Evolutionary conservation across 2,329 filamentous ascomycete species (phyloP).

Genomic region (Diaporthe sp.): DNA sequence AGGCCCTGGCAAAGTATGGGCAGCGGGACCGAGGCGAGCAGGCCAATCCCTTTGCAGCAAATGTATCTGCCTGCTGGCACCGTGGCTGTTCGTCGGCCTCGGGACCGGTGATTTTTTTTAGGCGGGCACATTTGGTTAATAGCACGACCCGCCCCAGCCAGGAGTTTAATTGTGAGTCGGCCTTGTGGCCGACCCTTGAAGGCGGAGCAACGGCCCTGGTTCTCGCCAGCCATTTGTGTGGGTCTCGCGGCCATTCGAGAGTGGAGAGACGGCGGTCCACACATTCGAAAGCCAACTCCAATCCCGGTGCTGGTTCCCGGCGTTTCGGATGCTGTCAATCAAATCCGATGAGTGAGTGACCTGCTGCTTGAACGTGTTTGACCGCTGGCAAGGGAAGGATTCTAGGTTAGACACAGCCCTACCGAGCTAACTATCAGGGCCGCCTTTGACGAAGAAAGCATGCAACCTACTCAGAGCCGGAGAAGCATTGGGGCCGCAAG

Average conservation of each 20-base stretch:
- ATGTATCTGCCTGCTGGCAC: conserved; percentile 31
- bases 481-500: neutral
- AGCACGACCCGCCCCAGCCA: conserved; percentile 26
- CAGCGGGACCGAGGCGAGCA: conserved; percentile 26
- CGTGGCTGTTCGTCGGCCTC: conserved; percentile 13
- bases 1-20: conserved; percentile 26
- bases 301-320: conserved; percentile 13
- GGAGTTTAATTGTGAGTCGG: conserved; percentile 20
- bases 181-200: conserved; percentile 18
- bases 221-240: conserved; percentile 17
- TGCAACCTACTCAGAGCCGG: neutral
- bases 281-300: neutral
- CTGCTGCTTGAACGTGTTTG: conserved; percentile 17
- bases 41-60: conserved; percentile 29
- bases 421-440: conserved; percentile 10
- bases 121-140: conserved; percentile 1
- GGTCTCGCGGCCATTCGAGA: neutral
- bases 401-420: conserved; percentile 33
- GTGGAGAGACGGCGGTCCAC: conserved; percentile 22
- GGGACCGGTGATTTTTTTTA: conserved; percentile 26
- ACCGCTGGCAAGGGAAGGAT: conserved; percentile 22
- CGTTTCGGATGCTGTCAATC: conserved; percentile 24
- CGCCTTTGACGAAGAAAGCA: neutral
- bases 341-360: neutral
- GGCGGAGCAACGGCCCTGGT: conserved; percentile 24